Conservation (phyloP, 2,329 filamentous ascomycete species). For the Penicillium decumbens region DNA sequence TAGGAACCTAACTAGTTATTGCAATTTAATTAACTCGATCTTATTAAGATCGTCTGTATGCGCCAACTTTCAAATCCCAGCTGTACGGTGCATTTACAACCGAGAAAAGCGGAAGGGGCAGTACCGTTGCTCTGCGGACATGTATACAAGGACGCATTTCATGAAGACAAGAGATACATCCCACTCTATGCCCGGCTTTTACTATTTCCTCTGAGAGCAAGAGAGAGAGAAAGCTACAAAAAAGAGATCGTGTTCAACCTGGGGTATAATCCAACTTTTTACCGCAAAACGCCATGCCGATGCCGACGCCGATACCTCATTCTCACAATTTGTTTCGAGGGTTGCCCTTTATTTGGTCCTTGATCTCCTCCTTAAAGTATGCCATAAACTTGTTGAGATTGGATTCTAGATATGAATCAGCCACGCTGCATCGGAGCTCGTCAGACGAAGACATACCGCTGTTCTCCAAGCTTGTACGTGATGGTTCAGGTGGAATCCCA, state of each 20-base stretch:
- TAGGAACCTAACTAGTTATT: not conserved
- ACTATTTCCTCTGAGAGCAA: not conserved
- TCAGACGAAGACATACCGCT: constrained; percentile 23
- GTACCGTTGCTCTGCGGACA: constrained; percentile 23
- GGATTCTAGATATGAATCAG: constrained; percentile 19
- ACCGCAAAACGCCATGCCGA: constrained; percentile 8
- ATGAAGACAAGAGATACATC: constrained; percentile 17
- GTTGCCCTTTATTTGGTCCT: constrained; percentile 40
- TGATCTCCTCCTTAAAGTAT: constrained; percentile 43
- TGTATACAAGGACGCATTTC: constrained; percentile 22
- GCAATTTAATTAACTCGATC: too few relatives aligned
- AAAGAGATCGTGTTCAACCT: constrained; percentile 4
- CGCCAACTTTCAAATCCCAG: constrained; percentile 18
- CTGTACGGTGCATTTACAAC: constrained; percentile 5
- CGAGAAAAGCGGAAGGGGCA: constrained; percentile 21
- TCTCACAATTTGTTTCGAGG: constrained; percentile 29
- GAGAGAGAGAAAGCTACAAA: not conserved
- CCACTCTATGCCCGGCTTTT: constrained; percentile 23
- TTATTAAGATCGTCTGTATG: constrained; percentile 8
- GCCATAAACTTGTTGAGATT: constrained; percentile 32
- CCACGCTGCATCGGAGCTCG: not conserved
- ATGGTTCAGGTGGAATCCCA: constrained; percentile 41
- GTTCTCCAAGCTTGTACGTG: constrained; percentile 40
- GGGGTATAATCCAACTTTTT: constrained; percentile 19
- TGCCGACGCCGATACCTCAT: not conserved